Evolutionary conservation across 768 basidiomycete genomes (phyloP).

Genomic region (Hygrophoropsis aurantiaca): DNA sequence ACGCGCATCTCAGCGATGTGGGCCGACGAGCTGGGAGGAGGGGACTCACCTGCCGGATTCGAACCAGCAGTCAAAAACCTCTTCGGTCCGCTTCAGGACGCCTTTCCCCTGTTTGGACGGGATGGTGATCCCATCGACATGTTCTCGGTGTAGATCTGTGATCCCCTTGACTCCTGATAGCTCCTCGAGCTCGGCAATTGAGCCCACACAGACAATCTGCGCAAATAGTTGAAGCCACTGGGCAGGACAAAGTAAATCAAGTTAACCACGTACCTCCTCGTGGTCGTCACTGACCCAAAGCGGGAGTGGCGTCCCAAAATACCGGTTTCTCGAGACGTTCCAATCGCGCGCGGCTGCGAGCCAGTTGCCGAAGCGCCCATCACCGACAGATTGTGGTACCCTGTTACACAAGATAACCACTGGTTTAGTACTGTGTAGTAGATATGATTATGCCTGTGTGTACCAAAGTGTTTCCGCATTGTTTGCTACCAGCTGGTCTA

Average conservation of each 20-base stretch:
- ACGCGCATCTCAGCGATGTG: slow-evolving; percentile 1
- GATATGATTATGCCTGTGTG: slow-evolving; percentile 14
- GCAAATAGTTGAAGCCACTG: slow-evolving; percentile 4
- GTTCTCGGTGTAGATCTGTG: slow-evolving; percentile 90
- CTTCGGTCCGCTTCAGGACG: slow-evolving; percentile 82
- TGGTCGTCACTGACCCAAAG: slow-evolving; percentile 94
- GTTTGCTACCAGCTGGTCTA: slow-evolving; percentile 85
- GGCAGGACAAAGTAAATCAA: not conserved
- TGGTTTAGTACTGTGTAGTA: too few species aligned
- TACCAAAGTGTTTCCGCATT: slow-evolving; percentile 91
- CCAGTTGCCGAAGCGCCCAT: slow-evolving; percentile 96
- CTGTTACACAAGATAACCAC: slow-evolving; percentile 41
- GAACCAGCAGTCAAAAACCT: slow-evolving; percentile 99
- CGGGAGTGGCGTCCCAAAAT: slow-evolving; percentile 98
- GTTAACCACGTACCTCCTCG: slow-evolving; percentile 62
- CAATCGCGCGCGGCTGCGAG: slow-evolving; percentile 97
- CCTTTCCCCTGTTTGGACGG: slow-evolving; percentile 91
- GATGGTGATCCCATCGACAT: slow-evolving; percentile 94
- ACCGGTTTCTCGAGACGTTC: slow-evolving; percentile 98
- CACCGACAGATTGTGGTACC: slow-evolving; percentile 91
- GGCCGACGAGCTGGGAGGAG: not conserved
- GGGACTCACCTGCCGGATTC: slow-evolving; percentile 88
- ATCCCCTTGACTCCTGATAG: slow-evolving; percentile 84
- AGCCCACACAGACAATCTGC: slow-evolving; percentile 83
- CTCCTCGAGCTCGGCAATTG: slow-evolving; percentile 82